Base-by-base conservation (phyloP, 2,329 filamentous ascomycete species). In the Cytospora piceicola region DNA sequence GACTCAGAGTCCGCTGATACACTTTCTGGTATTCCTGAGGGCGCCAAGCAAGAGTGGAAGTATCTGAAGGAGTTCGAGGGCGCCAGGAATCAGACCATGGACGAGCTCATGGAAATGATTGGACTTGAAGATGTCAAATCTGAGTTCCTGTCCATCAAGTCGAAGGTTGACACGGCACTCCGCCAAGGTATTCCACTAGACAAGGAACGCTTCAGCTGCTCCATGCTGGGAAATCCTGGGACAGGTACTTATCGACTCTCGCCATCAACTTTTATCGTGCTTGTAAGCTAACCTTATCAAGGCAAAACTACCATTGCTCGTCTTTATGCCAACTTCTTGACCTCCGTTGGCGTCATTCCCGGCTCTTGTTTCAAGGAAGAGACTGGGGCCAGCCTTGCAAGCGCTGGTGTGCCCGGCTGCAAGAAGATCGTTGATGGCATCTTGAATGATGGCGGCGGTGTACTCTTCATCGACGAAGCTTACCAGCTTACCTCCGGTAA, bases 261-360 rank as follows among this genome's bases (percentile, higher is more conserved):
- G 1, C 29, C 1, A 29, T 1, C 22, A 9, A 5, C 14, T 12
- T 14, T 58, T 11, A 1, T 4, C 5, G 20, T 20, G 12, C 5
- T 2, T 24, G n/a, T 20, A 12, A 8, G 63, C 69, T 71, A 65
- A 72, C 2, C 42, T 22, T 1, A 4, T 15, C 24, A 42, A 82
- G 85, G 87, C 0, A 93, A 93, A 78, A 94, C 91, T 0, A 94
- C 91, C 0, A 88, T 94, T 0, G 91, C 91, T 0, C 82, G 90
- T 0, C 76, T 90, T 0, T 93, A 92, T 65, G 88, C 85, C 0
- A 81, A 85, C 8, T 89, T 93, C 42, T 78, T 94, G 0, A 80
- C 82, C 0, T 82, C 85, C 0, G 77, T 91, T 0, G 86, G 88
- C 0, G 85, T 86, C 0, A 79, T 94, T 6, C 81, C 89, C 0